A percentile compares a stretch with the other conserved stretches of the same genome.
These are phyloP conservation scores for Panellus pusillus DNA, from an alignment of 768 basidiomycete species.

Conservation along the genomic window DNA sequence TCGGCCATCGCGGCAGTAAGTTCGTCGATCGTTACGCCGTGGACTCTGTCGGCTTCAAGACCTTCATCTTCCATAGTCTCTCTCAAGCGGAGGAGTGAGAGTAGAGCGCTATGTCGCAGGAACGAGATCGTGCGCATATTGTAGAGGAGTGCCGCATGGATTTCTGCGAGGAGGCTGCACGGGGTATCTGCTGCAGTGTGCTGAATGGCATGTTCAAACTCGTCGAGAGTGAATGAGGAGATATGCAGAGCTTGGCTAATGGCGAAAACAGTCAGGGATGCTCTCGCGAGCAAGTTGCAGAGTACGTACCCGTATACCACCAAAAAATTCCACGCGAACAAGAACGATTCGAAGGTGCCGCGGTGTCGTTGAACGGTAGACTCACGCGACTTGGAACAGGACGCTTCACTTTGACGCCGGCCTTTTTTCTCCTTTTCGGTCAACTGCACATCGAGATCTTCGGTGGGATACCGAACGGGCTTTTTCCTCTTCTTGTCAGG, in stretches of 20 bases:
- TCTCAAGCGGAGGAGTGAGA: conserved; percentile 57
- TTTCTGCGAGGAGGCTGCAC: conserved; percentile 80
- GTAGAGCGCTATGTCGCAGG: conserved; percentile 70
- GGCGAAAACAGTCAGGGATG: conserved; percentile 10
- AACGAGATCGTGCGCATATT: conserved; percentile 82
- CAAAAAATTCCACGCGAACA: conserved; percentile 94
- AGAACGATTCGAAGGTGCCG: conserved; percentile 75
- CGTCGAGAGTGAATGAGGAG: conserved; percentile 89
- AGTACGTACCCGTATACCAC: conserved; percentile 84
- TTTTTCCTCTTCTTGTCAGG: conserved; percentile 88
- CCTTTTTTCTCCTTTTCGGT: conserved; percentile 82
- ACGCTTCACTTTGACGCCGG: conserved; percentile 66
- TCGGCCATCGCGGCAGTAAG: conserved; percentile 72
- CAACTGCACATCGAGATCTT: conserved; percentile 83
- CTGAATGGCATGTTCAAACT: conserved; percentile 83
- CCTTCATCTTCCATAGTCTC: conserved; percentile 42
- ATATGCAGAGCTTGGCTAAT: conserved; percentile 82
- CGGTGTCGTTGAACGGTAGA: conserved; percentile 70
- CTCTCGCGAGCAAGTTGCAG: neutral
- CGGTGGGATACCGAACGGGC: conserved; percentile 88
- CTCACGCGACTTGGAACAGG: conserved; percentile 62
- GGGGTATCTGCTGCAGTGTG: conserved; percentile 70
- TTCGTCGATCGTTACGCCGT: conserved; percentile 63
- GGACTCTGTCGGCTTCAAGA: conserved; percentile 41
- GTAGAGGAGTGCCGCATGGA: conserved; percentile 88